phyloP scores from a whole-genome alignment of 228 moss, liverwort and hornwort genomes.

The Sphagnum fallax region DNA sequence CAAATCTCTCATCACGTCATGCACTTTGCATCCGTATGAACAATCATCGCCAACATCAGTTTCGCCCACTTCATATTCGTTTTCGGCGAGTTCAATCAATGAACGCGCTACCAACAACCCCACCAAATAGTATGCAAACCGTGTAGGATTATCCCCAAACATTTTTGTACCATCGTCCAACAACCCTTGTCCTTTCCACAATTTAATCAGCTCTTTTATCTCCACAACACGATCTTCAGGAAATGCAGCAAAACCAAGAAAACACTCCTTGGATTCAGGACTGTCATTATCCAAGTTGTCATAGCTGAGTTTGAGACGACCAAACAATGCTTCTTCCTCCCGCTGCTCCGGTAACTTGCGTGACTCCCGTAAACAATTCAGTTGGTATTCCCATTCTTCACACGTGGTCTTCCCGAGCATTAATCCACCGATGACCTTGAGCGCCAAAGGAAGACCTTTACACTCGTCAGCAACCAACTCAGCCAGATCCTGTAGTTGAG shows the following conservation, averaged over 20 bases:
- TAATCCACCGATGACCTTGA: slow-evolving; percentile 18
- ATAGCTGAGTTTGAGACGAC: slow-evolving; percentile 19
- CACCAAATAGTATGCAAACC: slow-evolving; percentile 6
- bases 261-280: slow-evolving; percentile 15
- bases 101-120: slow-evolving; percentile 17
- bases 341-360: slow-evolving; percentile 1
- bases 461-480: slow-evolving; percentile 12
- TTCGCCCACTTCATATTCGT: too few species aligned
- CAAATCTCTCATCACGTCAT: too few species aligned
- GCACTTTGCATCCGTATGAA: too few species aligned
- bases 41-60: too few species aligned
- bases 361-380: slow-evolving; percentile 5
- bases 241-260: not conserved
- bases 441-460: slow-evolving; percentile 22
- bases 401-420: slow-evolving; percentile 16
- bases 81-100: slow-evolving; percentile 4
- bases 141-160: slow-evolving; percentile 8
- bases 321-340: slow-evolving; percentile 18
- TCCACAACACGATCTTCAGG: too few species aligned
- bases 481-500: not conserved
- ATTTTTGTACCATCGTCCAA: not conserved
- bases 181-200: not conserved
- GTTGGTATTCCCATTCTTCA: slow-evolving; percentile 10
- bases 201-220: too few species aligned
- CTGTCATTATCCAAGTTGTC: slow-evolving; percentile 14